Base-by-base conservation (phyloP, 345 rosid genomes). In the Aquilaria yunnanensis region DNA sequence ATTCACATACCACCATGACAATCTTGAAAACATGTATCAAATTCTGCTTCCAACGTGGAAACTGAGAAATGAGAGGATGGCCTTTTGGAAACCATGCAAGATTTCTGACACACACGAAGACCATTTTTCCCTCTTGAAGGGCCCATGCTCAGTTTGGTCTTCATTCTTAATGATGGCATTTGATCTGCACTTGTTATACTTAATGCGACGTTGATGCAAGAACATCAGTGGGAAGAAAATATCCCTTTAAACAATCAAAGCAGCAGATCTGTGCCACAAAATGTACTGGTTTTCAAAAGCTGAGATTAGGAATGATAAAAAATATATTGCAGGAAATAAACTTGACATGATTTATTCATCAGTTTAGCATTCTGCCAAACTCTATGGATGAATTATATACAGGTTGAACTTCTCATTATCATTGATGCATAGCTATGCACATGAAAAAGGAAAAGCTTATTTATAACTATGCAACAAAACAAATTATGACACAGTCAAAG, bases 101-200 rank as follows among this genome's bases (percentile, higher is more conserved):
- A 85, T 66, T 72, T 81, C 41, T 70, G 76, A 59, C 86, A 75
- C 60, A 85, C 84, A 62, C 66, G 72, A 57, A 81, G 86, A 73
- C 80, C 74, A 50, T 64, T 72, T 55, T 73, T 83, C 75, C 79
- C 88, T 69, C 75, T 67, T 69, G 72, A 51, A 64, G 81, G 67
- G 53, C 72, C 74, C 33, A 57, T 59, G 77, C 75, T 72, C 60
- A 66, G 51, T 65, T 77, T 85, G 75, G 80, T 61, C 82, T 83
- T 83, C 88, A 85, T 83, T 75, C 77, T 81, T 74, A 77, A 46
- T n/a, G 86, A 72, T 81, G 92, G 92, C 92, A 85, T 85, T 83
- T 83, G 88, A 74, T 72, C 75, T 66, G 63, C 65, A 62, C 61
- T 16, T 66, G 30, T 51, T 64, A 72, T 61, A 49, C 67, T 64